Conservation (phyloP, 176 grass and related monocot genomes). For the Raddia distichophylla region DNA sequence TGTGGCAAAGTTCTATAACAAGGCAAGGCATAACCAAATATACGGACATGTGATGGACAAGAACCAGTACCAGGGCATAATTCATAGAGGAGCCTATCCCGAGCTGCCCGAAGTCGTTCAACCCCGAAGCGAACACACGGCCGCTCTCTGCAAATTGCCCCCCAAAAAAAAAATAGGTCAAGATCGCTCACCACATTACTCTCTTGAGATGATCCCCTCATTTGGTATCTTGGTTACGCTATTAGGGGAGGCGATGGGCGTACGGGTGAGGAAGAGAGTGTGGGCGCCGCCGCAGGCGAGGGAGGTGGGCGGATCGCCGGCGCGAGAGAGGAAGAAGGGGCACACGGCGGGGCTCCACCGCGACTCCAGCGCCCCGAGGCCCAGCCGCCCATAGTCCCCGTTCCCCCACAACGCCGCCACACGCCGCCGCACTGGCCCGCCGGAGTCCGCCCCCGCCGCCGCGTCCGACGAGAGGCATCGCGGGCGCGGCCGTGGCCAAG, state of each 20-base stretch:
- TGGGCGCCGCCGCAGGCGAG: conserved; percentile 87
- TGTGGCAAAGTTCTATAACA: background rate
- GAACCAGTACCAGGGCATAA: conserved; percentile 60
- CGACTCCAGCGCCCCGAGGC: conserved; percentile 78
- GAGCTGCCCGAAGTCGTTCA: conserved; percentile 90
- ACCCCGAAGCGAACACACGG: conserved; percentile 76
- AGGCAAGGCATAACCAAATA: conserved; percentile 17
- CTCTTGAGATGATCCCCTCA: background rate
- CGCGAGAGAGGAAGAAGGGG: conserved; percentile 61
- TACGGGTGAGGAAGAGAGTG: conserved; percentile 90
- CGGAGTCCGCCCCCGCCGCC: conserved; percentile 1
- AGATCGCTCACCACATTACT: background rate
- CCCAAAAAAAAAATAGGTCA: conserved; percentile 20
- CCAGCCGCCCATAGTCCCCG: conserved; percentile 84
- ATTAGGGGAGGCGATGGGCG: background rate
- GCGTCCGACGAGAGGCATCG: conserved; percentile 32
- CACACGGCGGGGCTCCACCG: conserved; percentile 74
- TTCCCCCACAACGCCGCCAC: conserved; percentile 91
- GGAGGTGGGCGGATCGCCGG: conserved; percentile 55
- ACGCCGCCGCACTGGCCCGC: conserved; percentile 42
- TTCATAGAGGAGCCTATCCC: conserved; percentile 60
- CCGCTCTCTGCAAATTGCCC: conserved; percentile 57
- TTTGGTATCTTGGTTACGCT: background rate
- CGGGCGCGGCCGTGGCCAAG: background rate
- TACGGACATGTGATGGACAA: background rate